Percentiles rank a stretch among this genome's conserved stretches.
phyloP scores from a whole-genome alignment of 495 filamentous ascomycete genomes.

The Penicillium parvum region DNA sequence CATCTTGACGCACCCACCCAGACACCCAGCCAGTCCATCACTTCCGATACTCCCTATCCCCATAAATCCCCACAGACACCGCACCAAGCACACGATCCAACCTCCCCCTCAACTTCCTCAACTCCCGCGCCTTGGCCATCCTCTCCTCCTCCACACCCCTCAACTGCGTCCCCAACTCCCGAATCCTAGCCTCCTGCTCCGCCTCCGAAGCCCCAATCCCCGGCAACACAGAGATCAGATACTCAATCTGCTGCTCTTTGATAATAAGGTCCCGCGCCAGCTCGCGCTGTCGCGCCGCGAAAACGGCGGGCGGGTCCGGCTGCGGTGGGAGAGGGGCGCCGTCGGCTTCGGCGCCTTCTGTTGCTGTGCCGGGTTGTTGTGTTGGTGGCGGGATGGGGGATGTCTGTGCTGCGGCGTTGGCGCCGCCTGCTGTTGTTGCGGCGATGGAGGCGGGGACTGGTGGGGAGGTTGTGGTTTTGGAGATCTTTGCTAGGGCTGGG shows the following conservation, averaged over 20 bases:
- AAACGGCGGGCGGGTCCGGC: slow-evolving; percentile 60
- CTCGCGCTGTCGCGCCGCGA: slow-evolving; percentile 68
- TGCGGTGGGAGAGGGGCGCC: slow-evolving; percentile 34
- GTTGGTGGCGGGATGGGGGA: slow-evolving; percentile 26
- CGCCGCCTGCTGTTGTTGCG: slow-evolving; percentile 23
- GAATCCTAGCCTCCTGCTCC: slow-evolving; percentile 72
- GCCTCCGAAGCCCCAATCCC: slow-evolving; percentile 80
- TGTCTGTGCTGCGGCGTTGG: slow-evolving; percentile 20
- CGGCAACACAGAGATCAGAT: slow-evolving; percentile 75
- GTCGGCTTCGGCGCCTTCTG: slow-evolving; percentile 9
- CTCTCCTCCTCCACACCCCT: slow-evolving; percentile 69
- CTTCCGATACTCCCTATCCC: slow-evolving; percentile 17
- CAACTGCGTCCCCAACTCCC: slow-evolving; percentile 71
- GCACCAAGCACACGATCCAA: slow-evolving; percentile 58
- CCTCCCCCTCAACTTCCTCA: slow-evolving; percentile 59
- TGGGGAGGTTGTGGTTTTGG: slow-evolving; percentile 38
- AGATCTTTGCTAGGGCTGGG: slow-evolving; percentile 38
- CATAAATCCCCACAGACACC: slow-evolving; percentile 38
- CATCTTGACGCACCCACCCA: too few species aligned
- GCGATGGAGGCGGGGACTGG: slow-evolving; percentile 38
- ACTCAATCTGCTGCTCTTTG: slow-evolving; percentile 93
- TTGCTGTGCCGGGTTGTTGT: slow-evolving; percentile 17
- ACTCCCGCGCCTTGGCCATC: slow-evolving; percentile 63
- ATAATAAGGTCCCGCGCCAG: slow-evolving; percentile 81
- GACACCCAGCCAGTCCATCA: not conserved